These are phyloP conservation scores for Ophiostoma tasmaniense DNA, from an alignment of 2,329 filamentous ascomycete species.

Conservation along the genomic window DNA sequence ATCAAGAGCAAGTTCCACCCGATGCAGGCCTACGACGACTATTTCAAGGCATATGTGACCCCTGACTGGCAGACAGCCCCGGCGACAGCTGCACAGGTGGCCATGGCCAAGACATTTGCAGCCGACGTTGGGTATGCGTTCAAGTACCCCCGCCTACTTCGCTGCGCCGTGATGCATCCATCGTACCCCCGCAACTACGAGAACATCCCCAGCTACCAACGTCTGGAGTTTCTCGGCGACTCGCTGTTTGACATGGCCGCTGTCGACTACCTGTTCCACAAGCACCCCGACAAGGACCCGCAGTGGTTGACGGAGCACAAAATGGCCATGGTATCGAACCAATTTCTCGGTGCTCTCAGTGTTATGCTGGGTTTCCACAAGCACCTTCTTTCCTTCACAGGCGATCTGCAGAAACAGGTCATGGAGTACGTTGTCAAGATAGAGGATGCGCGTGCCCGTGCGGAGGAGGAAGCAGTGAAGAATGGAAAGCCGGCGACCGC, in stretches of 20 bases:
- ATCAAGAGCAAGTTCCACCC: constrained; percentile 62
- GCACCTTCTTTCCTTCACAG: constrained; percentile 54
- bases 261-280: constrained; percentile 72
- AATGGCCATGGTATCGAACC: constrained; percentile 98
- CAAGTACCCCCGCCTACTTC: constrained; percentile 63
- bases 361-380: constrained; percentile 70
- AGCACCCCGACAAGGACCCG: constrained; percentile 70
- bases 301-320: constrained; percentile 99
- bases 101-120: constrained; percentile 58
- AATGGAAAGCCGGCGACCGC: constrained; percentile 30
- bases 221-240: constrained; percentile 87
- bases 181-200: constrained; percentile 70
- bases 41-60: constrained; percentile 57
- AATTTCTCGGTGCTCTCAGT: constrained; percentile 76
- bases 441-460: constrained; percentile 31
- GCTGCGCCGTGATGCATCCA: constrained; percentile 81
- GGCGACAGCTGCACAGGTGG: constrained; percentile 57
- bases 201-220: constrained; percentile 78
- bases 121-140: constrained; percentile 55
- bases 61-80: constrained; percentile 61
- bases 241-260: constrained; percentile 78
- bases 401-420: constrained; percentile 37
- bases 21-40: constrained; percentile 63
- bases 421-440: constrained; percentile 51
- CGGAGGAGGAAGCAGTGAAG: constrained; percentile 28